These are phyloP conservation scores for Heliamphora exappendiculata DNA, from an alignment of 148 eudicot species.

Conservation along the genomic window DNA sequence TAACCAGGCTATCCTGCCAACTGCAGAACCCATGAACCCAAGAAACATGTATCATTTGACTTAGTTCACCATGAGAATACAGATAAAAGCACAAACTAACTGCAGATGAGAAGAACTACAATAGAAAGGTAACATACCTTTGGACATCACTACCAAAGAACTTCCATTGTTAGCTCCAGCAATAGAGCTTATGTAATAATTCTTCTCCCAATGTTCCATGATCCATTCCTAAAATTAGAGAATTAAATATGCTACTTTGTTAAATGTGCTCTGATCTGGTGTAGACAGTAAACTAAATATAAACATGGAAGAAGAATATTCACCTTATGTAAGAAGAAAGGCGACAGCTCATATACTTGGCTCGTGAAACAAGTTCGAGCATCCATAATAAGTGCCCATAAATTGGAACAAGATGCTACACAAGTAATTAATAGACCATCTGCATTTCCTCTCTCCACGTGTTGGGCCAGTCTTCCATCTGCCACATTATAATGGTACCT, in stretches of 20 bases:
- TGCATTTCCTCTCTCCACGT: constrained; percentile 79
- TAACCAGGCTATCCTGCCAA: too few species aligned
- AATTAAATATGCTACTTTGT: too few species aligned
- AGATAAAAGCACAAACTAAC: too few species aligned
- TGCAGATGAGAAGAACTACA: too few species aligned
- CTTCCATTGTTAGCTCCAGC: constrained; percentile 44
- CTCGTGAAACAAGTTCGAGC: constrained; percentile 72
- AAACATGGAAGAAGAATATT: neutral
- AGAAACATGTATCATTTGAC: too few species aligned
- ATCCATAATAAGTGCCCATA: constrained; percentile 90
- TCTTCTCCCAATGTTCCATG: constrained; percentile 52
- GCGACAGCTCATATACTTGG: constrained; percentile 77
- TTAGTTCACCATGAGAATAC: too few species aligned
- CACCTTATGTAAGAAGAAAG: constrained; percentile 76
- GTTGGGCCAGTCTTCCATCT: constrained; percentile 70
- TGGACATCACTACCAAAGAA: constrained; percentile 46
- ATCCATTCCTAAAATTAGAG: constrained; percentile 58
- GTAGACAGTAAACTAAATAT: neutral
- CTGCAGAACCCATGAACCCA: too few species aligned
- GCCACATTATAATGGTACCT: constrained; percentile 90
- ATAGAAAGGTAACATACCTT: constrained; percentile 35
- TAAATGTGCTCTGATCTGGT: too few species aligned
- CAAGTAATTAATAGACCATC: constrained; percentile 72
- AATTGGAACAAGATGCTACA: constrained; percentile 70
- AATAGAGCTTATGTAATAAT: constrained; percentile 38